Conservation (phyloP, 2,329 filamentous ascomycete genomes). For the Pyrenophora teres region DNA sequence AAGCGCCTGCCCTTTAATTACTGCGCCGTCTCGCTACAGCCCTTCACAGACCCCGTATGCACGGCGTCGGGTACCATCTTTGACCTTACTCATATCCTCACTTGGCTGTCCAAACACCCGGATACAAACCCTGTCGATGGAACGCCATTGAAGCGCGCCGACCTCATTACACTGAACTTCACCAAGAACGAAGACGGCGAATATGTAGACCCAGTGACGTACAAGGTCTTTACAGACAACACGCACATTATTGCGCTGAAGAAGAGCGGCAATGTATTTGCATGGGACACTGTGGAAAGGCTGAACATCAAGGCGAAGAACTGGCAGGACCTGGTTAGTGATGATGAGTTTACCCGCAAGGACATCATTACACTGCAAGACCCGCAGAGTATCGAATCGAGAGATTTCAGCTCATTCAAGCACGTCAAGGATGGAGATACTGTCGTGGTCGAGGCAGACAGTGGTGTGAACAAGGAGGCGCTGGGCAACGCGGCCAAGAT, state of each 20-base stretch:
- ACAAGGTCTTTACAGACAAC: slow-evolving; percentile 97
- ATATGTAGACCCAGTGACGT: slow-evolving; percentile 94
- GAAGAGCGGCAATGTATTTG: slow-evolving; percentile 90
- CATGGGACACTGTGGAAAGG: slow-evolving; percentile 91
- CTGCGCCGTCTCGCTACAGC: slow-evolving; percentile 93
- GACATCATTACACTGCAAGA: slow-evolving; percentile 98
- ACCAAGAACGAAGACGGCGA: slow-evolving; percentile 89
- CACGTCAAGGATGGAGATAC: slow-evolving; percentile 83
- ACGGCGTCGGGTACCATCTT: slow-evolving; percentile 87
- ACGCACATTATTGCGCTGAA: slow-evolving; percentile 91
- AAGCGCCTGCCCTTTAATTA: slow-evolving; percentile 96
- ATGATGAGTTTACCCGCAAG: slow-evolving; percentile 81
- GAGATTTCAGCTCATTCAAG: slow-evolving; percentile 87
- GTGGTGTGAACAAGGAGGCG: slow-evolving; percentile 77
- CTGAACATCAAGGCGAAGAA: slow-evolving; percentile 97
- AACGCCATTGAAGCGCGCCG: slow-evolving; percentile 73
- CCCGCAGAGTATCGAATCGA: slow-evolving; percentile 81
- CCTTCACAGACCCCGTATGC: slow-evolving; percentile 93
- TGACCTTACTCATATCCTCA: slow-evolving; percentile 89
- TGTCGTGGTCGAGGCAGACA: slow-evolving; percentile 70
- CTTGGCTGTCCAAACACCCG: slow-evolving; percentile 94
- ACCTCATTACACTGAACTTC: slow-evolving; percentile 90
- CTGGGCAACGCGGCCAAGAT: slow-evolving; percentile 83
- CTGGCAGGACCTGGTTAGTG: slow-evolving; percentile 88
- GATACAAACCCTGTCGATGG: slow-evolving; percentile 90